These are phyloP conservation scores for Apophysomyces variabilis DNA, from an alignment of 371 early-diverging fungal genomes.

Conservation along the genomic window DNA sequence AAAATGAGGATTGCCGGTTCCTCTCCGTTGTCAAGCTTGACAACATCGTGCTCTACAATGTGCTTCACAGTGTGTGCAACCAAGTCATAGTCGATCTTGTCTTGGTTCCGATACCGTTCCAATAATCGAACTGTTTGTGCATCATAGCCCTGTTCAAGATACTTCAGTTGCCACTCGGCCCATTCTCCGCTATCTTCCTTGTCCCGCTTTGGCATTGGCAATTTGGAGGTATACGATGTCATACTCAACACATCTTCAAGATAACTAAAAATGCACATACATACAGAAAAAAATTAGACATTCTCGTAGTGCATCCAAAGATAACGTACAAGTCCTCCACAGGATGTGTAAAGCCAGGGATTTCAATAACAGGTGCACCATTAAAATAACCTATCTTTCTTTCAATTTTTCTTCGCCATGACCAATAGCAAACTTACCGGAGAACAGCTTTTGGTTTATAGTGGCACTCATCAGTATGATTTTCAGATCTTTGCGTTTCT, in stretches of 20 bases:
- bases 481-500: conserved; percentile 52
- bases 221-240: conserved; percentile 49
- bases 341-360: conserved; percentile 85
- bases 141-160: conserved; percentile 49
- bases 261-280: conserved; percentile 25
- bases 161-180: conserved; percentile 51
- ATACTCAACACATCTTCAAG: conserved; percentile 63
- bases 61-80: conserved; percentile 63
- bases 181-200: conserved; percentile 35
- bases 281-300: neutral
- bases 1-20: conserved; percentile 74
- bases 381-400: conserved; percentile 48
- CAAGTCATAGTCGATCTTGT: conserved; percentile 70
- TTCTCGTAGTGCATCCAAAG: neutral
- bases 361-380: conserved; percentile 68
- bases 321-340: conserved; percentile 63
- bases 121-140: conserved; percentile 51
- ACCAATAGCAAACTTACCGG: conserved; percentile 24
- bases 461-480: conserved; percentile 87
- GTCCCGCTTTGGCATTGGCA: conserved; percentile 38
- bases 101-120: conserved; percentile 51
- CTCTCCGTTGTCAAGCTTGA: conserved; percentile 35
- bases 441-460: conserved; percentile 66
- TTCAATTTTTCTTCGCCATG: neutral
- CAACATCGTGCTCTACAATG: conserved; percentile 57